Conservation (phyloP, 441 rosid genomes). For the Breynia disticha region DNA sequence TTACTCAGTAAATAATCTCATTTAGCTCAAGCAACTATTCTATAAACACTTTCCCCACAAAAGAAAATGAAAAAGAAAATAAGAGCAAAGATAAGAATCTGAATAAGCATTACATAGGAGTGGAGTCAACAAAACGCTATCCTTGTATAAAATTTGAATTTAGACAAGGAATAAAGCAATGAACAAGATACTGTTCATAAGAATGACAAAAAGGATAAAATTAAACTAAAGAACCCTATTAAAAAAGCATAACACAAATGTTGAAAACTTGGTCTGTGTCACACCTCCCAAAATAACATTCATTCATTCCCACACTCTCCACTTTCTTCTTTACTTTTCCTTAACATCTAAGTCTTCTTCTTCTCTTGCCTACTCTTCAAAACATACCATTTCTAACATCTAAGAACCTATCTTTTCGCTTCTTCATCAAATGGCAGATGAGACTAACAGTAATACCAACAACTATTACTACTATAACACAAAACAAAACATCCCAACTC, state of each 20-base stretch:
- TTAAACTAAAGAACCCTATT: not conserved
- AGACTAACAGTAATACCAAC: constrained; percentile 29
- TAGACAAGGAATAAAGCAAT: constrained; percentile 13
- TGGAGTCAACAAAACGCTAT: constrained; percentile 27
- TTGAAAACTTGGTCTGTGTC: constrained; percentile 13
- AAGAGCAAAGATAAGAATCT: not conserved
- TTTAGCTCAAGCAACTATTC: no score
- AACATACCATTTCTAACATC: not conserved
- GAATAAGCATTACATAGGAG: not conserved
- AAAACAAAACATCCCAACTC: no score
- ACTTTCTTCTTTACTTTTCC: constrained; percentile 25
- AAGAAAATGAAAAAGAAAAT: not conserved
- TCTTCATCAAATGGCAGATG: constrained; percentile 60
- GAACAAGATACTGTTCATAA: not conserved
- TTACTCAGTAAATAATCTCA: no score
- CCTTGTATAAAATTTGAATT: constrained; percentile 1
- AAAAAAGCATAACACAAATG: not conserved
- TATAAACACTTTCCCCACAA: no score
- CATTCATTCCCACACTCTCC: constrained; percentile 25
- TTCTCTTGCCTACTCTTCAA: constrained; percentile 9
- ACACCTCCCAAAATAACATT: constrained; percentile 8
- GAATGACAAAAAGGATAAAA: constrained; percentile 10
- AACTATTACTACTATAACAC: constrained; percentile 2
- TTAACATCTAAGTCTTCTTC: constrained; percentile 45
- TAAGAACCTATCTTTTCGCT: not conserved